Percentiles rank a stretch among this genome's conserved stretches.
Conservation (phyloP, 2,329 filamentous ascomycete species). For the Apiospora sp. region DNA sequence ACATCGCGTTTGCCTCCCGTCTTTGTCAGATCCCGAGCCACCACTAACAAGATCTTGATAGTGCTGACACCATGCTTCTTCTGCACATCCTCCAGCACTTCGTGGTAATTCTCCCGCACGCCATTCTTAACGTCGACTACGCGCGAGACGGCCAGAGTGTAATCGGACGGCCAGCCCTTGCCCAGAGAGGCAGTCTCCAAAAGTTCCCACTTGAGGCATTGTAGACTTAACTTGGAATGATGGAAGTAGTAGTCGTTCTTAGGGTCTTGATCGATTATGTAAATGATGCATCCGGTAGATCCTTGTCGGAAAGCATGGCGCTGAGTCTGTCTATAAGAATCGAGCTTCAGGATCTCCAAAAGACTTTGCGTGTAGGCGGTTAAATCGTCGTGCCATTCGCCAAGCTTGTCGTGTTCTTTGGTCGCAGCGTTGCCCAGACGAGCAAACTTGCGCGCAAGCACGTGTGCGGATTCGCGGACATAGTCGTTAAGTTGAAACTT, state of each 20-base stretch:
- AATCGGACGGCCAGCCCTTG: neutral
- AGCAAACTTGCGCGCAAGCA: neutral
- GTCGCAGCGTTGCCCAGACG: neutral
- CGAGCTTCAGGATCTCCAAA: neutral
- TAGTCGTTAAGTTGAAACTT: neutral
- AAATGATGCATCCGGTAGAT: neutral
- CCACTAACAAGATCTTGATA: conserved; percentile 13
- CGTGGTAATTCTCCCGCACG: neutral
- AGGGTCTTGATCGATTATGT: conserved; percentile 3
- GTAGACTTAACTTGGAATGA: neutral
- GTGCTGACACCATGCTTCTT: conserved; percentile 16
- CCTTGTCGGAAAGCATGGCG: neutral
- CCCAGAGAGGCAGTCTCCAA: neutral
- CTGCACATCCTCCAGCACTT: neutral
- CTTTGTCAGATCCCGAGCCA: conserved; percentile 7
- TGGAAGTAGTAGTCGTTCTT: neutral
- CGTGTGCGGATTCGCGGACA: conserved; percentile 17
- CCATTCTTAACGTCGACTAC: neutral
- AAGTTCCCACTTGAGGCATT: conserved; percentile 16
- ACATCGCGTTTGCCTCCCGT: conserved; percentile 6
- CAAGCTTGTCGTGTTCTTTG: neutral
- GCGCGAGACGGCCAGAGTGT: neutral
- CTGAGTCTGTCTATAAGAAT: neutral
- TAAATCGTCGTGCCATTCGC: neutral
- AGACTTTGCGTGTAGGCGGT: neutral